Evolutionary conservation across 164 flowering plant species (phyloP), one percentile per base, ranked within the genome.

Genomic region (Kalanchoe fedtschenkoi): DNA sequence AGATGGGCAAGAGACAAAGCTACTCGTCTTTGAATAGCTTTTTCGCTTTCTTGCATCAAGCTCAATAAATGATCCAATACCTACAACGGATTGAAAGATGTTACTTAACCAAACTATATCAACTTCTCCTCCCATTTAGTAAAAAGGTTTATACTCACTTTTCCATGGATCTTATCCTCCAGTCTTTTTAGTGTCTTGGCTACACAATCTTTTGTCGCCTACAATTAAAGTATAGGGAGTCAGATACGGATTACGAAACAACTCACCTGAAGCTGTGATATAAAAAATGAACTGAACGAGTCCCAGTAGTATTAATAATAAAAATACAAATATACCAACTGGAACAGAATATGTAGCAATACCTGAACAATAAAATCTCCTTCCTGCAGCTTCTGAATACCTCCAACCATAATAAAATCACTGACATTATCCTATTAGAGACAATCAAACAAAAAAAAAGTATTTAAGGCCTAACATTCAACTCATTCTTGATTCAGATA

Each of bases 321-420:
- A 13, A 9, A 15, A 14, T 9, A 10, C 8, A 39, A n/a, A 42
- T 34, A 22, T 15, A 57, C 14, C 26, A 61, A 55, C 17, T 2
- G 34, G 61, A 9, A 30, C 4, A 46, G 13, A 13, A 57, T 17
- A 30, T 6, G 24, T 19, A 58, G 37, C 37, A 30, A n/a, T 81
- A 91, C 99, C 75, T 95, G 99, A 69, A 91, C 89, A 74, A 95
- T 89, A 62, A 95, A 95, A 60, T 91, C 96, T 51, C 99, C 99
- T 70, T 95, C 96, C 68, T 89, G 97, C 71, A 95, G 86, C 80
- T 83, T 91, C 71, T 95, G 99, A 60, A 89, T 86, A 69, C 97
- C 99, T 66, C 97, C 99, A 28, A 89, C 91, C 80, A 80, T 91
- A 53, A 95, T 83, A 77, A 91, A 80, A 68, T 88, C 93, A 1